phyloP scores from a whole-genome alignment of 148 eudicot genomes.

The Chenopodium suecicum region DNA sequence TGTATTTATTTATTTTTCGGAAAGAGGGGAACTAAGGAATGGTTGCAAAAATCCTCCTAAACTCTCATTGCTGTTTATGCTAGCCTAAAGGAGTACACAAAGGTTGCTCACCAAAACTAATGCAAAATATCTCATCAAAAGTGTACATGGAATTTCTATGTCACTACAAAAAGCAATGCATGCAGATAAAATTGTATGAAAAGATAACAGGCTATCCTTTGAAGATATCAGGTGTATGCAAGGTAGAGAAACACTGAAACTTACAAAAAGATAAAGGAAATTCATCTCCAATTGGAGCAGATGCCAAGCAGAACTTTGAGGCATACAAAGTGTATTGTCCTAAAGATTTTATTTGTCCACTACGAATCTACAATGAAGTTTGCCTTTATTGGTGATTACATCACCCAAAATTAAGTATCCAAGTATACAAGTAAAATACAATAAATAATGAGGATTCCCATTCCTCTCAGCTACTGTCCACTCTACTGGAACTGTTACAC shows the following conservation, averaged over 20 bases:
- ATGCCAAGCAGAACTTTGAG: neutral
- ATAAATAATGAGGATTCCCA: neutral
- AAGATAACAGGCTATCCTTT: neutral
- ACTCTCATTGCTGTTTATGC: neutral
- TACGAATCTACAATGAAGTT: neutral
- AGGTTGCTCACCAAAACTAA: neutral
- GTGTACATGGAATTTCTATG: neutral
- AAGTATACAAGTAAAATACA: neutral
- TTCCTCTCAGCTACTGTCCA: neutral
- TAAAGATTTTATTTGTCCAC: neutral
- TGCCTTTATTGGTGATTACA: neutral
- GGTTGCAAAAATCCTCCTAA: neutral
- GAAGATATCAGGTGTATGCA: neutral
- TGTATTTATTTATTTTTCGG: no score
- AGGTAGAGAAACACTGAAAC: neutral
- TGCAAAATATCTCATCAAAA: neutral
- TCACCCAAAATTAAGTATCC: neutral
- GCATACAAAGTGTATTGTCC: neutral
- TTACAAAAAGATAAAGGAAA: neutral
- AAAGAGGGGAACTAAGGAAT: neutral
- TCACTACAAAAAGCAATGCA: neutral
- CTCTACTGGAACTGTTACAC: neutral
- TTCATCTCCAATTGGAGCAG: neutral
- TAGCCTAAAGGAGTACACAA: neutral
- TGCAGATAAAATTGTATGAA: neutral